A percentile compares a stretch with the other conserved stretches of the same genome.
These are phyloP conservation scores for Fusarium hainanense DNA, from an alignment of 2,329 filamentous ascomycete genomes.

Conservation along the genomic window DNA sequence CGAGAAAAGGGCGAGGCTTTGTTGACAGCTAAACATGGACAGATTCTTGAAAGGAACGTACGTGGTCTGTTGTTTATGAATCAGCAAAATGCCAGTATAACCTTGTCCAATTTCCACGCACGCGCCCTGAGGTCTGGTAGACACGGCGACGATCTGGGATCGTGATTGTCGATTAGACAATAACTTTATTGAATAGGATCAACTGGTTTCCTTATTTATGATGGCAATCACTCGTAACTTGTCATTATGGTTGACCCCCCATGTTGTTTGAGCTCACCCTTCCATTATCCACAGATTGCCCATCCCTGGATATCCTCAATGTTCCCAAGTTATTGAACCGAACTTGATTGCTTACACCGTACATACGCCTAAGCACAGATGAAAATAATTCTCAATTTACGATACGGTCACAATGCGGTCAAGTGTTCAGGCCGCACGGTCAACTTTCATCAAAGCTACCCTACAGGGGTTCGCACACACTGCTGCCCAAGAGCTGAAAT, in stretches of 20 bases:
- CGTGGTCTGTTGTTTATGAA: conserved; percentile 11
- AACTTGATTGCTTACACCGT: not conserved
- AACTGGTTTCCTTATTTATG: not conserved
- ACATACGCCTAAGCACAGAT: not conserved
- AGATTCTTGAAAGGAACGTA: conserved; percentile 22
- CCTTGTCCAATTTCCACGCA: conserved; percentile 20
- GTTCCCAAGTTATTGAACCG: not conserved
- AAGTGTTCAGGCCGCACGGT: not conserved
- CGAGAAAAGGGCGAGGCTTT: conserved; percentile 11
- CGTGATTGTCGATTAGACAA: conserved; percentile 2
- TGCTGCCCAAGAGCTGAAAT: conserved; percentile 4
- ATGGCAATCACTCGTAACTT: not conserved
- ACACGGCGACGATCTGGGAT: conserved; percentile 24
- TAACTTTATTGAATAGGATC: not conserved
- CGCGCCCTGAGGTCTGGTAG: conserved; percentile 17
- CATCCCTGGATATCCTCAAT: not conserved
- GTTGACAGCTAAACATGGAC: not conserved
- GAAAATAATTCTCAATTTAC: not conserved
- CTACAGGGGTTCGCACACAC: conserved; percentile 1
- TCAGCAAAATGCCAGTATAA: conserved; percentile 38
- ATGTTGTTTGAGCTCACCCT: not conserved
- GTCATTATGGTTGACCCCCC: not conserved
- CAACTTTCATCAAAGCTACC: not conserved
- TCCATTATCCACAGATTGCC: not conserved
- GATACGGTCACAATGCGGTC: not conserved